Evolutionary conservation across 768 basidiomycete species (phyloP), one percentile per base, ranked within the genome.

Genomic region (Tulasnella sp.): DNA sequence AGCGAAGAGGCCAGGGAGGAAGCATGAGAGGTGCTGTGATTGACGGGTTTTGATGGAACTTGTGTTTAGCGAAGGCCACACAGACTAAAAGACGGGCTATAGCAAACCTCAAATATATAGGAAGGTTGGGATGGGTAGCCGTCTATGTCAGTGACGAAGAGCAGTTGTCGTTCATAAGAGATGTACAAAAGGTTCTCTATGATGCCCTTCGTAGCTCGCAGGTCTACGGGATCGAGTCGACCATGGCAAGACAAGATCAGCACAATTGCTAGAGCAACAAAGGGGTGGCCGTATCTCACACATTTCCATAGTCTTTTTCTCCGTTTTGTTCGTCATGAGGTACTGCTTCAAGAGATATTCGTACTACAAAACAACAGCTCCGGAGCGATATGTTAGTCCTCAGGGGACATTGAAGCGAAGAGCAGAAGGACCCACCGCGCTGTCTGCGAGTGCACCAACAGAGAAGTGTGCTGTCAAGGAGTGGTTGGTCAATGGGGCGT

Each of bases 281-380:
- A 51, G 21, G 27, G 27, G 44, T 26, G 43, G 52, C 27, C 8
- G 19, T 27, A 19, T 66, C 82, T 32, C 74, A 87, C 86, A 88
- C 77, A 85, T 78, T 67, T 82, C 78, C 3, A 86, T 71, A 62
- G 77, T 81, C 15, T 70, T 70, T 66, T 74, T 78, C 67, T 88
- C 85, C 3, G 76, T 77, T 65, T 78, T 76, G 7, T 77, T 82
- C 2, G 84, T 84, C 17, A 56, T 19, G 44, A 88, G 72, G 68
- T 83, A 86, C 58, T 83, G 79, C 66, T 88, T 88, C 60, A 88
- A 76, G 30, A 84, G 77, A 66, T 88, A 88, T 70, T 88, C 86
- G 62, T 88, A 86, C 10, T 67, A 51, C n/a, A 19, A 34, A 27
- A 38, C 17, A 21, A 53, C 13, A 32, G 48, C n/a, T n/a, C 48